Evolutionary conservation across 495 filamentous ascomycete genomes (phyloP).

Genomic region (Neurospora discreta): DNA sequence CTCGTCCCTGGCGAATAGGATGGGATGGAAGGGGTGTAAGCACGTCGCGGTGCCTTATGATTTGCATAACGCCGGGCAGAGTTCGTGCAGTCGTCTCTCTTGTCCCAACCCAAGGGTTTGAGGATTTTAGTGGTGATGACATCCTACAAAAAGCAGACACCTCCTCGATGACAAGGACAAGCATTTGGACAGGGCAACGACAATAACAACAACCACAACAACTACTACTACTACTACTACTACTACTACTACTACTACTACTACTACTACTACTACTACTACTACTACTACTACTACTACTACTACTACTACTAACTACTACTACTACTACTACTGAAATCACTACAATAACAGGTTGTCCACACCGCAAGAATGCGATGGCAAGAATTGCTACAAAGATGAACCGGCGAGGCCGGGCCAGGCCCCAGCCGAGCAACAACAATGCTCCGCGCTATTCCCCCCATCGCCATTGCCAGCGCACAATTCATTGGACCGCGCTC

Average conservation of each 20-base stretch:
- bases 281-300: no score
- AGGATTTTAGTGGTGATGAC: neutral
- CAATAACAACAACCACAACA: neutral
- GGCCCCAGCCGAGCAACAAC: neutral
- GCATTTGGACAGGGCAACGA: neutral
- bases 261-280: no score
- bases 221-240: no score
- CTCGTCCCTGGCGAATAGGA: conserved; percentile 21
- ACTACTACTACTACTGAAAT: no score
- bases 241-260: no score
- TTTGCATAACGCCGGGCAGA: conserved; percentile 19
- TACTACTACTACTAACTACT: no score
- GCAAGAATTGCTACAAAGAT: neutral
- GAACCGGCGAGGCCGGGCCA: neutral
- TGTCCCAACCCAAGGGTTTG: conserved; percentile 13
- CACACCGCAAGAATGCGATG: neutral
- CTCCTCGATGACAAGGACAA: neutral
- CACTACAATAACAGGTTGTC: neutral
- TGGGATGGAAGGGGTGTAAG: conserved; percentile 8
- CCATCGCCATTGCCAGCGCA: neutral
- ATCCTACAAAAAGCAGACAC: neutral
- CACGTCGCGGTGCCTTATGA: conserved; percentile 21
- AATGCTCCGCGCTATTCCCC: neutral
- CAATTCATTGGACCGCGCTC: conserved; percentile 5
- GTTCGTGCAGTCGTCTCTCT: conserved; percentile 1